Conservation (phyloP, 2,329 filamentous ascomycete genomes). For the Metarhizium rileyi region DNA sequence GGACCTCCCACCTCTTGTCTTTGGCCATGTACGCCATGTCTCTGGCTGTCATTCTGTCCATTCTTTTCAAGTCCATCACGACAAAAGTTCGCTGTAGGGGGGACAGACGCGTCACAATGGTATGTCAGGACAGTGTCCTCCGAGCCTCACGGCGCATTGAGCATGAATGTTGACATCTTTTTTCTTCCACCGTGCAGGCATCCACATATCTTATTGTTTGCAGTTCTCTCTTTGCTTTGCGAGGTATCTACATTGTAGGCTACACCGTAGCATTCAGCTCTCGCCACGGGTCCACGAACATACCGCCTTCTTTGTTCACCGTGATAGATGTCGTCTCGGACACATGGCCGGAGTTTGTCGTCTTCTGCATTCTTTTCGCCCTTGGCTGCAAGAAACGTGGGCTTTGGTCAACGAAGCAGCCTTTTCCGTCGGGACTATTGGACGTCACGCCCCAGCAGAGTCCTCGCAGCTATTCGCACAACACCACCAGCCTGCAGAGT, state of each 20-base stretch:
- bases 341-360: slow-evolving; percentile 16
- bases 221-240: slow-evolving; percentile 16
- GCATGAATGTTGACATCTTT: background rate
- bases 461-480: slow-evolving; percentile 13
- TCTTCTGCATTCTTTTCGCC: slow-evolving; percentile 17
- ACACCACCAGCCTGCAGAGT: slow-evolving; percentile 1
- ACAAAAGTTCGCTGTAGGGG: slow-evolving; percentile 11
- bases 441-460: slow-evolving; percentile 5
- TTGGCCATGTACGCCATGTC: slow-evolving; percentile 9
- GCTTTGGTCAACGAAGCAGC: slow-evolving; percentile 16
- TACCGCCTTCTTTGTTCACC: slow-evolving; percentile 6
- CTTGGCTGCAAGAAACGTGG: slow-evolving; percentile 18
- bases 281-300: slow-evolving; percentile 1
- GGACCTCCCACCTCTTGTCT: slow-evolving; percentile 4
- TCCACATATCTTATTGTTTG: slow-evolving; percentile 15
- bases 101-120: slow-evolving; percentile 10
- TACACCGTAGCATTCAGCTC: slow-evolving; percentile 7
- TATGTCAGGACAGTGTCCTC: slow-evolving; percentile 6
- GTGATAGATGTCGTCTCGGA: slow-evolving; percentile 16
- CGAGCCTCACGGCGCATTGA: background rate
- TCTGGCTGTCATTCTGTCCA: slow-evolving; percentile 11
- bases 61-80: slow-evolving; percentile 10
- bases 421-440: slow-evolving; percentile 8
- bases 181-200: slow-evolving; percentile 8
- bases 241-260: slow-evolving; percentile 14